phyloP scores from a whole-genome alignment of 805 yeast species.

The Pichia rugopelliculosa region DNA sequence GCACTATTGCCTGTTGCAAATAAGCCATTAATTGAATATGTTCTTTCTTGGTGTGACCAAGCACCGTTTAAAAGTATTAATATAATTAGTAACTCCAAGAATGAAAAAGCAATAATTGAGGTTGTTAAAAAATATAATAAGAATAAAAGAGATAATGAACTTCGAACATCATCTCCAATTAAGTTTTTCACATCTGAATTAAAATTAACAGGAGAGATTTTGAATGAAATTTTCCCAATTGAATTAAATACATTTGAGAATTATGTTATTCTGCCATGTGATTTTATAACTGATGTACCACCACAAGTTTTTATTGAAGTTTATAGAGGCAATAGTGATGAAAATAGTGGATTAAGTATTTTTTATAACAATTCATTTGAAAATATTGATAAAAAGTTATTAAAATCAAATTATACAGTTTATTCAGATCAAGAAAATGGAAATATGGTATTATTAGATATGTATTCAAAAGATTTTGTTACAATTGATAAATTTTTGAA shows the following conservation, averaged over 20 bases:
- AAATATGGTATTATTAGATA: slow-evolving; percentile 51
- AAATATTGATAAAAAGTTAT: slow-evolving; percentile 66
- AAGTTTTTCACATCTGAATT: slow-evolving; percentile 38
- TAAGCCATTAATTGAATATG: slow-evolving; percentile 80
- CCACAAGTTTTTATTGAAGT: slow-evolving; percentile 84
- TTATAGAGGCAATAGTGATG: slow-evolving; percentile 62
- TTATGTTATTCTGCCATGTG: slow-evolving; percentile 88
- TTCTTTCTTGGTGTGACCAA: slow-evolving; percentile 85
- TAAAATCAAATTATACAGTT: slow-evolving; percentile 61
- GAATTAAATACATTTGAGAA: slow-evolving; percentile 24
- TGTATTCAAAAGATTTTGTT: slow-evolving; percentile 61
- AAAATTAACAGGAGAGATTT: slow-evolving; percentile 55
- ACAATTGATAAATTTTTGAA: slow-evolving; percentile 65
- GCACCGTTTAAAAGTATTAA: slow-evolving; percentile 71
- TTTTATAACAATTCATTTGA: slow-evolving; percentile 70
- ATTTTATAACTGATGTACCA: slow-evolving; percentile 85
- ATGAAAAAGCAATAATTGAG: slow-evolving; percentile 38
- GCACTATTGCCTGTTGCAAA: slow-evolving; percentile 88
- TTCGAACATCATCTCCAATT: slow-evolving; percentile 30
- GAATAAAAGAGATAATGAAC: slow-evolving; percentile 29
- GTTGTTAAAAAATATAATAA: slow-evolving; percentile 43
- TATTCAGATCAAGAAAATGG: slow-evolving; percentile 45
- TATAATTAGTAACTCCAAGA: slow-evolving; percentile 45
- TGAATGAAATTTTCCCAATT: slow-evolving; percentile 29
- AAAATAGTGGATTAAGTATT: slow-evolving; percentile 68